These are phyloP conservation scores for Pezicula rhizophila DNA, from an alignment of 2,329 filamentous ascomycete species.

Conservation along the genomic window DNA sequence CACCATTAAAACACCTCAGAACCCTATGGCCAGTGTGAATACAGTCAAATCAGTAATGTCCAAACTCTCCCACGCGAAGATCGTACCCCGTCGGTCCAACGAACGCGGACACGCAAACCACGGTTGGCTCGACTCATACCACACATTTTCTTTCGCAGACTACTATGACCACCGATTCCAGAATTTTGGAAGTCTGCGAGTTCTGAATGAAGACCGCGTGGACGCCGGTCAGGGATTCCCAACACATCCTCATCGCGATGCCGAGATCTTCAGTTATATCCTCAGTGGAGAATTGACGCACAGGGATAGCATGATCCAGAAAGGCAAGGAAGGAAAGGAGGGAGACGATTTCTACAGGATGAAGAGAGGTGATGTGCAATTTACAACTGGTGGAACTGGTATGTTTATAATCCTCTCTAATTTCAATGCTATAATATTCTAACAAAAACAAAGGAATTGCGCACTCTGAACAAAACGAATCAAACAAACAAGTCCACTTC, in stretches of 20 bases:
- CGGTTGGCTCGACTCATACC: slow-evolving; percentile 82
- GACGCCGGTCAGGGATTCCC: slow-evolving; percentile 70
- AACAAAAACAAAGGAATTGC: slow-evolving; percentile 48
- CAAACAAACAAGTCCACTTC: slow-evolving; percentile 68
- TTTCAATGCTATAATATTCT: slow-evolving; percentile 6
- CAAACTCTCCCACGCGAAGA: slow-evolving; percentile 62
- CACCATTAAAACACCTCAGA: not conserved
- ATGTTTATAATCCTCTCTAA: slow-evolving; percentile 23
- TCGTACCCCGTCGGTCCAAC: slow-evolving; percentile 67
- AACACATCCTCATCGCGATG: slow-evolving; percentile 78
- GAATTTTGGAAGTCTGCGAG: slow-evolving; percentile 70
- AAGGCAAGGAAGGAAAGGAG: slow-evolving; percentile 49
- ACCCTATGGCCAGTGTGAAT: slow-evolving; percentile 24
- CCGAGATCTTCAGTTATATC: slow-evolving; percentile 86
- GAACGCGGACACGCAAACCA: slow-evolving; percentile 73
- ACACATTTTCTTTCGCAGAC: slow-evolving; percentile 76
- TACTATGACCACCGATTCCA: slow-evolving; percentile 55
- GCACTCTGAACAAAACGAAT: slow-evolving; percentile 79
- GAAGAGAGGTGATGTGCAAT: slow-evolving; percentile 78
- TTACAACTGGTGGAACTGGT: slow-evolving; percentile 78
- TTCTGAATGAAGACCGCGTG: slow-evolving; percentile 86
- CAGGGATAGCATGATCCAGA: slow-evolving; percentile 76
- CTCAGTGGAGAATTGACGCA: slow-evolving; percentile 82
- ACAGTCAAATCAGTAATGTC: slow-evolving; percentile 45
- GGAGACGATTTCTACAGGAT: slow-evolving; percentile 64